Evolutionary conservation across 805 yeast species (phyloP), one percentile per base, ranked within the genome.

Genomic region (Wickerhamiella slavikovae): DNA sequence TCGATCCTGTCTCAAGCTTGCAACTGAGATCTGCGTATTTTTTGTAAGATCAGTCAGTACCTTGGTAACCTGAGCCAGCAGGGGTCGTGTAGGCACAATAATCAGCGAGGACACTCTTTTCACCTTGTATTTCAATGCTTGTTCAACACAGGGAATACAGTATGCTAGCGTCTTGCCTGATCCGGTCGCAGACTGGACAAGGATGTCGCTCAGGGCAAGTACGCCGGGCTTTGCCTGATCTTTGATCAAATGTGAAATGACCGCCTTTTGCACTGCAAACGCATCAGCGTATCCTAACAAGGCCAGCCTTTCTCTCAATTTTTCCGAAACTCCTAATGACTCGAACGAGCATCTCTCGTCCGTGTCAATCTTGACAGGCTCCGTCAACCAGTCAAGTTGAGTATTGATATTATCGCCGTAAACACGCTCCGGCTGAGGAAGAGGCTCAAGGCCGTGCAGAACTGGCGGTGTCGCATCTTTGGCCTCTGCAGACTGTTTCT

Each of bases 111-210:
- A 80, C 1, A 64, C 55, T 33, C 93, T 62, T 6, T 54, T 50
- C 6, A 25, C 13, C 11, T 60, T 54, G 30, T 85, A 56, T n/a
- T n/a, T n/a, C n/a, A n/a, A n/a, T n/a, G n/a, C n/a, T 2, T 68
- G 54, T 36, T 83, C 82, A 2, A 89, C 60, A 5, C 89, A 63
- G 1, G 98, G 96, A 2, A 85, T 61, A 29, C 70, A 61, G 44
- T 85, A 85, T 2, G 94, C 91, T 31, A 89, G 56, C 0, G 98
- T 85, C 47, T 85, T 85, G 43, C 98, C 98, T 0, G 93, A 76
- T 25, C 98, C 98, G 0, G 98, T 85, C 8, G 91, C 68, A 2
- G 98, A 93, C 51, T 85, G 83, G 4, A 85, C 93, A 26, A 85
- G 56, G 13, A 82, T 50, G 51, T 89, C 93, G 1, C 36, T 48